Base-by-base conservation (phyloP, 768 basidiomycete species). In the Suillus weaverae region DNA sequence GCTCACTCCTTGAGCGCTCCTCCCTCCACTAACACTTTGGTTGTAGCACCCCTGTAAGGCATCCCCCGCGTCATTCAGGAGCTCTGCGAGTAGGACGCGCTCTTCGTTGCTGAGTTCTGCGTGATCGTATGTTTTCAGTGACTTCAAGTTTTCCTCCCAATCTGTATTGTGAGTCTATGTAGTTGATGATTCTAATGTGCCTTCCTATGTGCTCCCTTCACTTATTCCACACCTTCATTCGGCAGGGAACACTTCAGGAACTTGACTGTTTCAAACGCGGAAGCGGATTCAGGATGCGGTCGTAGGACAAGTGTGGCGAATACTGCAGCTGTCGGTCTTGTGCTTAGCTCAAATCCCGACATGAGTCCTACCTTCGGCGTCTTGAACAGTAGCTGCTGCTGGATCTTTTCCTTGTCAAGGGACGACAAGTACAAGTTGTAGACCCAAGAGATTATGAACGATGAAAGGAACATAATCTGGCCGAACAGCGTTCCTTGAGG, bases 351-450 rank as follows among this genome's bases (percentile, higher is more conserved):
- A 38, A 68, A 71, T 33, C 61, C 64, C 8, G 33, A 62, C 64
- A 69, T 63, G 0, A 63, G 70, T 26, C 20, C 63, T 66, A 0
- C 33, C 18, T 30, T 20, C 30, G 18, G 26, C 5, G 32, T 20
- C 36, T 32, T 11, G 11, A 26, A 16, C 43, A n/a, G n/a, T n/a
- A n/a, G n/a, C n/a, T n/a, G n/a, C n/a, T n/a, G n/a, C n/a, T n/a
- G n/a, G 20, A 55, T 13, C 7, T 36, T 56, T 20, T 60, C 22
- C 35, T 56, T 62, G 20, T 80, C 77, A 76, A 80, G 68, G 14
- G 65, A 62, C 3, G 66, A 67, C 36, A 71, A 54, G 54, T 62
- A 69, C 3, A 65, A 50, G 44, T 70, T 72, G 56, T 69, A 70
- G 6, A 60, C 32, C 71, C 72, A 72, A 14, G 72, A 71, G 9